Evolutionary conservation across 345 rosid genomes (phyloP).

Genomic region (Melastoma malabathricum): DNA sequence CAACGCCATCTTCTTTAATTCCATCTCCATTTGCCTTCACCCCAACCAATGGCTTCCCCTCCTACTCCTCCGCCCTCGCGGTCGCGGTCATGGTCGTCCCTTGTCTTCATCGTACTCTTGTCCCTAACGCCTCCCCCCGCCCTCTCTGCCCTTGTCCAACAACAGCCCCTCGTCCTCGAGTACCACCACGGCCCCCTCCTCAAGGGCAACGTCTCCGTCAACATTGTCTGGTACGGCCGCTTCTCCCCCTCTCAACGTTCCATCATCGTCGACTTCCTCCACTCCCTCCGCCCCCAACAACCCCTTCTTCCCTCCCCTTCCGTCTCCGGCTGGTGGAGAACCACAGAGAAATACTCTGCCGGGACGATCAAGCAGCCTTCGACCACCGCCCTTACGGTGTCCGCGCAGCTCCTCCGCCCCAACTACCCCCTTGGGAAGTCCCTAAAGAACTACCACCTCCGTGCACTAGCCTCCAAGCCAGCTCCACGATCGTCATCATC

Average conservation of each 20-base stretch:
- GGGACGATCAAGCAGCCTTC: too few relatives aligned
- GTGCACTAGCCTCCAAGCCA: conserved; percentile 42
- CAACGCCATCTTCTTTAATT: too few relatives aligned
- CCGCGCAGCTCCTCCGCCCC: conserved; percentile 42
- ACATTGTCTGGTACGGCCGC: conserved; percentile 67
- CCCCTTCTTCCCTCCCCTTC: conserved; percentile 4
- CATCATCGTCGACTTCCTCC: conserved; percentile 57
- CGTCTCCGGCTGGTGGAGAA: conserved; percentile 9
- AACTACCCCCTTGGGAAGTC: conserved; percentile 52
- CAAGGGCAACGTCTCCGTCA: conserved; percentile 42
- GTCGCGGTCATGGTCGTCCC: too few relatives aligned
- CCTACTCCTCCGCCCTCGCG: too few relatives aligned
- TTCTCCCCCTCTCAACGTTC: conserved; percentile 54
- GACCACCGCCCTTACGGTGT: conserved; percentile 24
- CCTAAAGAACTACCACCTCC: conserved; percentile 32
- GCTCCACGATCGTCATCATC: conserved; percentile 6
- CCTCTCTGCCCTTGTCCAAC: too few relatives aligned
- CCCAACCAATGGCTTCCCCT: too few relatives aligned
- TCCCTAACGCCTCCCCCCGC: too few relatives aligned
- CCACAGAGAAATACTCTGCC: conserved; percentile 9
- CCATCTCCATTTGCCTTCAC: too few relatives aligned
- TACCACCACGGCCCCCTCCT: conserved; percentile 44
- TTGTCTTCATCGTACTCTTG: too few relatives aligned
- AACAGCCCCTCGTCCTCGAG: conserved; percentile 50
- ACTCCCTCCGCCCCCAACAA: conserved; percentile 23